These are phyloP conservation scores for Acacia concinna DNA, from an alignment of 331 rosid genomes.

Conservation along the genomic window DNA sequence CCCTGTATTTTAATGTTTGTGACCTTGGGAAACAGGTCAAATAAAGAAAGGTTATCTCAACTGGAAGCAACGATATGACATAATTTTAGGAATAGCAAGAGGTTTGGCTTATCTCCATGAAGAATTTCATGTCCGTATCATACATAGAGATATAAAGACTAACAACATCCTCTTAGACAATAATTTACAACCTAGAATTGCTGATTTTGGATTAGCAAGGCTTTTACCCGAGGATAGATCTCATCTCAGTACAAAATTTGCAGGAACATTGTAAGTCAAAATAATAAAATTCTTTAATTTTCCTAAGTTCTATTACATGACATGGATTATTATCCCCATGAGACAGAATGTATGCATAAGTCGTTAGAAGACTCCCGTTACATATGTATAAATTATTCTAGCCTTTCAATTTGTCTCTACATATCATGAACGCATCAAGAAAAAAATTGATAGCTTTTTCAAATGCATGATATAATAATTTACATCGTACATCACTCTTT, in stretches of 20 bases:
- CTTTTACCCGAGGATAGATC: neutral
- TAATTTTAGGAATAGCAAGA: constrained; percentile 63
- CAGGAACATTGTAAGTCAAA: constrained; percentile 66
- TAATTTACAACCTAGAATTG: neutral
- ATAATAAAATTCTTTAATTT: neutral
- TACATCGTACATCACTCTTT: neutral
- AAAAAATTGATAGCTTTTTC: neutral
- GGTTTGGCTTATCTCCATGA: constrained; percentile 57
- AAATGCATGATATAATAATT: neutral
- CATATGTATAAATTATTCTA: neutral
- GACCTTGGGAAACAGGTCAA: constrained; percentile 37
- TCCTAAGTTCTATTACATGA: neutral
- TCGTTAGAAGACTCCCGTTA: neutral
- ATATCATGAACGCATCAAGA: neutral
- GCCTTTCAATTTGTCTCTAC: neutral
- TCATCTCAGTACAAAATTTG: constrained; percentile 37
- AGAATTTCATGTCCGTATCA: constrained; percentile 60
- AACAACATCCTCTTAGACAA: neutral
- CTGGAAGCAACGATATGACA: constrained; percentile 55
- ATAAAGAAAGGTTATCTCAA: constrained; percentile 43
- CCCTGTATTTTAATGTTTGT: neutral
- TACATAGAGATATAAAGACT: neutral
- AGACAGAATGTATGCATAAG: neutral
- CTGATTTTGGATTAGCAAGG: constrained; percentile 3
- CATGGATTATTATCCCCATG: no score